Conservation (phyloP, 306 rosid species). For the Fagus sylvatica region DNA sequence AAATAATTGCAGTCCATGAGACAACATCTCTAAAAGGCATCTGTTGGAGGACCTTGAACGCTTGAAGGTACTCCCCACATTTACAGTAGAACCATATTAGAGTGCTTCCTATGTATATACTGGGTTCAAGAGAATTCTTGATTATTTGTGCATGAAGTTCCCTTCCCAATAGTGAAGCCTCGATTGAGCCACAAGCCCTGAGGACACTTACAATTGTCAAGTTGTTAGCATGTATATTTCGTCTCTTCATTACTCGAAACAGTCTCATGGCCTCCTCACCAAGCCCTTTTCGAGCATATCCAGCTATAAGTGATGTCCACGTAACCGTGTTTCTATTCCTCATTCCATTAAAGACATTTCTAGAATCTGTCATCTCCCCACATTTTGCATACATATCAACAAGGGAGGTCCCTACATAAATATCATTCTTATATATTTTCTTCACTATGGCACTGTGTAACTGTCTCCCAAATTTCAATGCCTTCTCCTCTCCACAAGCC, state of each 20-base stretch:
- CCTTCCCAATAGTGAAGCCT: conserved; percentile 56
- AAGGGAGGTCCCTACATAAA: conserved; percentile 76
- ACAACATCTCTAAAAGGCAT: conserved; percentile 83
- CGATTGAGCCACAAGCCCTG: conserved; percentile 75
- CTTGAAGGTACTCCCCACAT: conserved; percentile 61
- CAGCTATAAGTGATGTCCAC: conserved; percentile 93
- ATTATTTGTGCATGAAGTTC: conserved; percentile 82
- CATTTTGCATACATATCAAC: conserved; percentile 91
- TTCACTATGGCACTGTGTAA: conserved; percentile 71
- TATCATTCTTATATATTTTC: conserved; percentile 63
- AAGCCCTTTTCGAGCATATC: conserved; percentile 76
- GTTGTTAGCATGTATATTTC: conserved; percentile 53
- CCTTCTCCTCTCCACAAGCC: conserved; percentile 80
- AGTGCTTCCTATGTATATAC: conserved; percentile 60
- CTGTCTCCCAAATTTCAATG: conserved; percentile 65
- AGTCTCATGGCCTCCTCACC: conserved; percentile 72
- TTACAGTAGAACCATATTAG: conserved; percentile 94
- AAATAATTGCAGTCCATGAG: conserved; percentile 94
- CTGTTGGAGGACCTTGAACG: conserved; percentile 64
- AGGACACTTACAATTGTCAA: conserved; percentile 68
- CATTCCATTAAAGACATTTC: conserved; percentile 67
- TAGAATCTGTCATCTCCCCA: conserved; percentile 65
- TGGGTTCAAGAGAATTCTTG: conserved; percentile 42
- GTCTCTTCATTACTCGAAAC: conserved; percentile 66
- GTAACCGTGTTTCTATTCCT: conserved; percentile 75